Base-by-base conservation (phyloP, 2,329 filamentous ascomycete species). In the Scedosporium aurantiacum region DNA sequence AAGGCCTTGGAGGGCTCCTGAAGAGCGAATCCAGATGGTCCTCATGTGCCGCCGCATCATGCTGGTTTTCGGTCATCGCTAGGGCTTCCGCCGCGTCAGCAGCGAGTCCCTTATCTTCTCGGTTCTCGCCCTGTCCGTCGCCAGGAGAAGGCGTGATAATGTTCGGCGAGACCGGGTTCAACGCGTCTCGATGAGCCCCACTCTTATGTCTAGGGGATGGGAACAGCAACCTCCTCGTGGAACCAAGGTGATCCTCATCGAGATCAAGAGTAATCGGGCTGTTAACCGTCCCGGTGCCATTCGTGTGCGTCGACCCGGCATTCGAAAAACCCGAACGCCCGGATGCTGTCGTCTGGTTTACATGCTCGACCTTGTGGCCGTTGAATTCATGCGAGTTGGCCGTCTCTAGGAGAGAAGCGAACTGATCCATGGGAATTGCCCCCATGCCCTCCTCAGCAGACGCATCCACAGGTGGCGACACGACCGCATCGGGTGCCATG, bases 171-270 rank as follows among this genome's bases (percentile, higher is more conserved):
- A 83, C 70, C 66, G 86, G 83, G 57, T 81, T 80, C 2, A 90
- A 76, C 23, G 82, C 80, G 69, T 85, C 74, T 25, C 54, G 52
- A 55, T 83, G 78, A 18, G 47, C 25, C 32, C 58, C 58, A 41
- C 81, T 82, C 32, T 84, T 82, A 65, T 87, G 88, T 52, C 85
- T 80, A 2, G 89, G 89, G 0, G 88, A 91, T 1, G 90, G 88
- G 68, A 94, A 94, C 1, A 94, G 78, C 2, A 92, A 73, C 62
- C 90, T 80, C 63, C 88, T 81, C 0, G 88, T 91, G 59, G 70
- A 74, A 40, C 82, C 83, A 18, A 79, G 71, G 6, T 47, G 57
- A 12, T 74, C 72, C n/a, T 75, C 71, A 60, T 78, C 72, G 58
- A 82, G 74, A 40, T 79, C 78, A 58, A 77, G 67, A 47, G 81